Evolutionary conservation across 352 stramenopile species (phyloP), one percentile per base, ranked within the genome.

Genomic region (Phytophthora citrophthora): DNA sequence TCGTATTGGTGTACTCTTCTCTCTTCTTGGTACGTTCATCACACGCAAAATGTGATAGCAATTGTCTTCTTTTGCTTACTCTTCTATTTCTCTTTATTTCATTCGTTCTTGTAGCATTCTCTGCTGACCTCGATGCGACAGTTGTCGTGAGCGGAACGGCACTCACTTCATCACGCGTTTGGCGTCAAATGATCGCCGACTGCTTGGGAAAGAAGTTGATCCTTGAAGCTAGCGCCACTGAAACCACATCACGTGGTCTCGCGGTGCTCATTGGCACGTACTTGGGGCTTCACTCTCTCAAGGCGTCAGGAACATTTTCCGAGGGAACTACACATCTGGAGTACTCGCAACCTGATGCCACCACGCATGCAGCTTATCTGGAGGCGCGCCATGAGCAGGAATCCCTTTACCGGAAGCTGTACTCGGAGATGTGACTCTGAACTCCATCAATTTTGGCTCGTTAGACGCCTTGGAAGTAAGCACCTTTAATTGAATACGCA

Each of bases 101-200:
- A 32, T 8, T 32, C 29, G 38, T 49, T 48, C n/a, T 24, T 57
- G 29, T 34, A 78, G 66, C 61, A 12, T 76, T 74, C 56, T 79
- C 64, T 61, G 82, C 77, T 16, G 70, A 87, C 18, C 47, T 68
- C 1, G 65, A 91, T 44, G 87, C 81, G 3, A 71, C 72, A 1
- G 52, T 95, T 34, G 71, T 95, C n/a, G 82, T 86, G 8, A 95
- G 87, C 47, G 89, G 89, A 12, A 94, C 89, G 47, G 87, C 87
- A 18, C 74, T 96, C 13, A 83, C 82, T 4, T 82, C 80, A 27
- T 97, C 91, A n/a, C 47, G 50, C 13, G 69, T 91, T 13, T 97
- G 90, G 89, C 83, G 89, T 7, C 90, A 97, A 48, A 97, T 97
- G 74, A 77, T 94, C 4, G 84, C 90, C 0, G 90, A 97, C 61